Base-by-base conservation (phyloP, 331 rosid species). In the Malus hybrid region DNA sequence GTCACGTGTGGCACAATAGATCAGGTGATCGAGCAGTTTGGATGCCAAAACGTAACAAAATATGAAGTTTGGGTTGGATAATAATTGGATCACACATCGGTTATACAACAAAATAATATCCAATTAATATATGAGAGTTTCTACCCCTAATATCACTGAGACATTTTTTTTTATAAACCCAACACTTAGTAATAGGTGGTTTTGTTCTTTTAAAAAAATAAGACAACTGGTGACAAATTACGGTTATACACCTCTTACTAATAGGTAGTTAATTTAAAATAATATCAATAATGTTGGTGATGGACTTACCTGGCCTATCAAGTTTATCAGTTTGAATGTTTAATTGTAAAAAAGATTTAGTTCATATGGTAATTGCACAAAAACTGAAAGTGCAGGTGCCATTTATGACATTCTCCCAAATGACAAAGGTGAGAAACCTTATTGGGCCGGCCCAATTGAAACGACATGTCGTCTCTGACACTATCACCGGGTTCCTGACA, bases 211-310 rank as follows among this genome's bases (percentile, higher is more conserved):
- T 3, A 3, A 10, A 42, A 42, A 39, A 42, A 10, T 0, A 0
- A 0, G 3, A 42, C 13, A 3, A 42, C 1, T 10, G 0, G 0
- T 10, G 48, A 42, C 14, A 42, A 42, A 42, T 14, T 42, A 42
- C 5, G 1, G 0, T 10, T 42, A 42, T 42, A 4, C 48, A 3
- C 1, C 14, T 0, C 14, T 42, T 42, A 10, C 0, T 42, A 42
- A 42, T 42, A 42, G 14, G 48, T 42, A 42, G 14, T 42, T 42
- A 42, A 42, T 42, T 42, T 42, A 42, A 42, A 42, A 42, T 1
- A 42, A 42, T 42, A 10, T 42, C 48, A 0, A 42, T 42, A 1
- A 42, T 42, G 14, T 42, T 42, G 14, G 1, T 42, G 48, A 0
- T 42, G 48, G 48, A 42, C 14, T 5, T 42, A 42, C 14, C 0